These are phyloP conservation scores for Trichodelitschia bisporula DNA, from an alignment of 495 filamentous ascomycete species.

Conservation along the genomic window DNA sequence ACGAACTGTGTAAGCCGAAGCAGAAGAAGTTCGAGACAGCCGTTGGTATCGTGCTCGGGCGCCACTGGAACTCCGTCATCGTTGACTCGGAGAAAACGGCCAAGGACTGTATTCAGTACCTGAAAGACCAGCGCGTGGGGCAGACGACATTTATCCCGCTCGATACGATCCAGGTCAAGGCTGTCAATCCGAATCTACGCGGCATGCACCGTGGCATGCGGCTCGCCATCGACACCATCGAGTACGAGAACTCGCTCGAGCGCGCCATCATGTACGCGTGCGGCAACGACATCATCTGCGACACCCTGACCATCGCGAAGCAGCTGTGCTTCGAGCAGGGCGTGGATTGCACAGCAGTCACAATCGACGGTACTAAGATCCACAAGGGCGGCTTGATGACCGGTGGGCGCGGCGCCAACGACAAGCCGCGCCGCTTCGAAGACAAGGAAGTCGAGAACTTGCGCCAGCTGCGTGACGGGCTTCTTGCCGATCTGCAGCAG, in stretches of 20 bases:
- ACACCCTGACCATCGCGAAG: constrained; percentile 63
- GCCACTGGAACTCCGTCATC: constrained; percentile 80
- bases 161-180: constrained; percentile 87
- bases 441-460: constrained; percentile 71
- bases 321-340: constrained; percentile 67
- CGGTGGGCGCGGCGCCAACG: constrained; percentile 56
- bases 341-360: constrained; percentile 82
- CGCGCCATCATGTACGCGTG: constrained; percentile 87
- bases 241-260: constrained; percentile 69
- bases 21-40: constrained; percentile 90
- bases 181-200: constrained; percentile 71
- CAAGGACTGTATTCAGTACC: constrained; percentile 79
- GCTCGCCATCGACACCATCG: constrained; percentile 85
- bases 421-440: constrained; percentile 57
- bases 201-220: constrained; percentile 66
- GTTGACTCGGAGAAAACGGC: constrained; percentile 93
- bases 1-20: constrained; percentile 83
- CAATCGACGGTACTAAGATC: constrained; percentile 74
- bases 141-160: constrained; percentile 84
- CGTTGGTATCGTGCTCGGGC: constrained; percentile 74
- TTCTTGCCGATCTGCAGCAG: constrained; percentile 42
- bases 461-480: constrained; percentile 41
- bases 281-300: constrained; percentile 87
- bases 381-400: constrained; percentile 97
- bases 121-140: constrained; percentile 65